Base-by-base conservation (phyloP, 208 protist genomes). In the Acanthamoeba rhysodes region DNA sequence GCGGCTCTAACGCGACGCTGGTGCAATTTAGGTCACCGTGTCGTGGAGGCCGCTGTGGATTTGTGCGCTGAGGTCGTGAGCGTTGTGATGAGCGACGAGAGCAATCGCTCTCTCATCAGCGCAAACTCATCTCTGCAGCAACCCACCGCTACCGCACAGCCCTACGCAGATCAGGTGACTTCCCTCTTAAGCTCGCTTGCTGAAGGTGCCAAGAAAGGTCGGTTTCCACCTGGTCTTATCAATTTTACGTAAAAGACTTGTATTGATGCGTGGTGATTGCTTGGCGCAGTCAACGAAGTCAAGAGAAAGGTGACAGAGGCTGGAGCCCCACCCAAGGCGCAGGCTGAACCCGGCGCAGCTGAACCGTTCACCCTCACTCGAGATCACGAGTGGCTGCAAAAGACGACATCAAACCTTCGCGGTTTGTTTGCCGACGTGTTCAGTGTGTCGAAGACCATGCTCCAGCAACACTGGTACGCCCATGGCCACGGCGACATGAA, bases 401-500 rank as follows among this genome's bases (percentile, higher is more conserved):
- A 74, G 59, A 92, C 85, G 7, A 55, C 45, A 1, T 68, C 85
- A 8, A 92, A 92, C 45, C 41, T 92, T 4, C 55, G 85, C 34
- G 85, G 85, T n/a, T 55, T 92, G 9, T 92, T 92, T 45, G 74
- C 85, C 18, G 85, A 92, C 64, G 64, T 92, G 0, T 92, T 92
- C 57, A n/a, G 37, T 7, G 55, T 72, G 27, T 92, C 85, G 2
- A 92, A 92, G 66, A 48, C 34, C 18, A 92, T 92, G 59, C 85
- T 92, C 24, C 55, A 92, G 24, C 85, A 92, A 32, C 85, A 92
- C 57, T 92, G 85, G 85, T 92, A 84, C 62, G 20, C 20, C 62
- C 62, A 8, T 70, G 14, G 12, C 16, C 68, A 41, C n/a, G 7
- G 41, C 34, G 24, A 41, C 16, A 34, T 53, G 4, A 4, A 1